These are phyloP conservation scores for Mucor ambiguus DNA, from an alignment of 371 early-diverging fungal genomes.

Conservation along the genomic window DNA sequence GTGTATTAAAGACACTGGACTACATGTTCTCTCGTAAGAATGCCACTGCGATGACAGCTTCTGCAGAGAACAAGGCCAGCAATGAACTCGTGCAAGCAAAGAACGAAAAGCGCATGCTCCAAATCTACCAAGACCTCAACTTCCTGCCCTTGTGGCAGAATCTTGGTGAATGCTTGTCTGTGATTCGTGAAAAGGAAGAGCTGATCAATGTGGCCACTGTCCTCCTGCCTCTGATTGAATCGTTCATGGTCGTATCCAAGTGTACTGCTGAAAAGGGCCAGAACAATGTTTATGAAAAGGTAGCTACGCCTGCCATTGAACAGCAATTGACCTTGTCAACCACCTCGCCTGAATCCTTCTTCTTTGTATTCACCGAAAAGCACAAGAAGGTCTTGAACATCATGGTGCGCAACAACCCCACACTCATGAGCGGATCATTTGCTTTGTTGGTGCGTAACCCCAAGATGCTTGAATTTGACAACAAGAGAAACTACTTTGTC, in stretches of 20 bases:
- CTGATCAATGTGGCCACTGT: conserved; percentile 90
- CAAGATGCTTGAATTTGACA: conserved; percentile 97
- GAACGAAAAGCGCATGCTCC: conserved; percentile 56
- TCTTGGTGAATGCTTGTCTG: conserved; percentile 73
- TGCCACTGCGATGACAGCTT: not conserved
- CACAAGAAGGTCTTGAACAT: conserved; percentile 95
- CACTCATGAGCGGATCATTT: conserved; percentile 95
- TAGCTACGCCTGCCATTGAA: conserved; percentile 27
- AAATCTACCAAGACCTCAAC: conserved; percentile 73
- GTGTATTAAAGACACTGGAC: conserved; percentile 93
- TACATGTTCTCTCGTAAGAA: conserved; percentile 66
- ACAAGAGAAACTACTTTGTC: conserved; percentile 95
- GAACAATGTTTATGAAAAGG: conserved; percentile 25
- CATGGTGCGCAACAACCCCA: conserved; percentile 96
- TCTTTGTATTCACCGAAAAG: conserved; percentile 89
- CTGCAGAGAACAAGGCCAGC: conserved; percentile 13
- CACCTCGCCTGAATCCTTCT: conserved; percentile 63
- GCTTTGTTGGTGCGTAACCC: conserved; percentile 93
- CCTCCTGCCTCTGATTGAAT: conserved; percentile 91
- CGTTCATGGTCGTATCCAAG: conserved; percentile 95
- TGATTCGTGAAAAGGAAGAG: conserved; percentile 75
- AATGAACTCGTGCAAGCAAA: conserved; percentile 6
- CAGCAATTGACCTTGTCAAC: not conserved
- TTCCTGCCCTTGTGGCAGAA: conserved; percentile 80
- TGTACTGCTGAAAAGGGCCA: conserved; percentile 53